Conservation (phyloP, 345 rosid species). For the Euphorbia tirucalli region DNA sequence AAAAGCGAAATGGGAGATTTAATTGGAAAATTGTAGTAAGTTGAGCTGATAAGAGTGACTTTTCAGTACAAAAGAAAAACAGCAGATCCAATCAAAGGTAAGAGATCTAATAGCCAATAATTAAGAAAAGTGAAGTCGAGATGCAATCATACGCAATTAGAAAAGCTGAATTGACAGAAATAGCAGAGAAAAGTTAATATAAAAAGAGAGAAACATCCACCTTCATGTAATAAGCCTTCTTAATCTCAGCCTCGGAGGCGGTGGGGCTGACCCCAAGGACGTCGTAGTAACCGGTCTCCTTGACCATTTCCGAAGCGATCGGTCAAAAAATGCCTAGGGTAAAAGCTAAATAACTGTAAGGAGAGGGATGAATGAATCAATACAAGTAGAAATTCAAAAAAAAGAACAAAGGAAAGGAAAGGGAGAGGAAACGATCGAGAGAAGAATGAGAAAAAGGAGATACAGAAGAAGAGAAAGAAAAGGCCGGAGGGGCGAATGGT, state of each 20-base stretch:
- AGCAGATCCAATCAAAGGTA: neutral
- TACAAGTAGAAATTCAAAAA: neutral
- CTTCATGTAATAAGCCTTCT: conserved; percentile 95
- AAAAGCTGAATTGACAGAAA: neutral
- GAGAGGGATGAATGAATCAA: neutral
- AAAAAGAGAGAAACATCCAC: conserved; percentile 29
- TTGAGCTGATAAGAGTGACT: neutral
- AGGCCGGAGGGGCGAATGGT: no score
- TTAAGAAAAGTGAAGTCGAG: neutral
- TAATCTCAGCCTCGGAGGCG: conserved; percentile 91
- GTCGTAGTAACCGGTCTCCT: conserved; percentile 91
- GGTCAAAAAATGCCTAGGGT: neutral
- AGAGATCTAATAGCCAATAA: neutral
- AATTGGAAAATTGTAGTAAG: neutral
- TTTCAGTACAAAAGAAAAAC: neutral
- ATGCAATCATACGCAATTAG: neutral
- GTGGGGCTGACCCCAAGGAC: conserved; percentile 88
- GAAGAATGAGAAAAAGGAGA: neutral
- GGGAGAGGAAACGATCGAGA: no score
- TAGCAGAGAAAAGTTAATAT: neutral
- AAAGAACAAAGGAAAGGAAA: neutral
- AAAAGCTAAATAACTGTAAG: neutral
- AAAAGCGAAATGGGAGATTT: no score
- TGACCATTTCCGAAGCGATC: conserved; percentile 51
- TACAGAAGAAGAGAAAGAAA: neutral